Base-by-base conservation (phyloP, 106 monocot species). In the Chionographis japonica region DNA sequence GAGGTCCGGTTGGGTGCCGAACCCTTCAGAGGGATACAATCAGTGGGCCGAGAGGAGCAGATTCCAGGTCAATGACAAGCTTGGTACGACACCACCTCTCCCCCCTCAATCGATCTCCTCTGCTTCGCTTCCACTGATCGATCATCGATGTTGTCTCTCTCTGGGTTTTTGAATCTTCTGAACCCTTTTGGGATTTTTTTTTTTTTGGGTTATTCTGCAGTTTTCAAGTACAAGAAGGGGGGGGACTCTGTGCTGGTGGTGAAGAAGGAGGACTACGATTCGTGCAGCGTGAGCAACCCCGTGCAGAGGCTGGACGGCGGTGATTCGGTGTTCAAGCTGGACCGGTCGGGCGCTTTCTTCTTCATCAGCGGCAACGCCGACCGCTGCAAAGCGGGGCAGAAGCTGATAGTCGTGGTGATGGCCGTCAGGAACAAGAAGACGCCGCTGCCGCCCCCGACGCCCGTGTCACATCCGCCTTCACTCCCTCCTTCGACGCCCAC, bases 181-280 rank as follows among this genome's bases (percentile, higher is more conserved):
- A 3, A 46, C 37, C 20, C 38, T 52, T 37, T 56, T 58, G 11
- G 6, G 6, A 8, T 58, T 20, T 19, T 13, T 4, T 5, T 0
- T 36, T 0, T 58, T 58, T 40, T 37, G 4, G 12, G 13, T 13
- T 0, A 27, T 8, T 40, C 13, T 2, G 38, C 64, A 82, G 82
- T 82, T 18, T 82, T 82, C 27, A 77, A 67, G 65, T 82, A 82
- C 73, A 59, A 77, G 64, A 64, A 74, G 42, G 57, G 51, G 18
- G 61, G 49, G 18, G 69, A 75, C 52, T 69, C 74, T 0, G 80
- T 74, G 19, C 65, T 80, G 63, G 63, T 62, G 57, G 74, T 80
- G 9, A 55, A 12, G 36, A 43, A 72, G 43, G 61, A 67, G 2
- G 67, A 20, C 67, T 78, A 72, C 42, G 40, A 54, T 5, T 13